Evolutionary conservation across 2,329 filamentous ascomycete species (phyloP), one percentile per base, ranked within the genome.

Genomic region (Fusarium armeniacum): DNA sequence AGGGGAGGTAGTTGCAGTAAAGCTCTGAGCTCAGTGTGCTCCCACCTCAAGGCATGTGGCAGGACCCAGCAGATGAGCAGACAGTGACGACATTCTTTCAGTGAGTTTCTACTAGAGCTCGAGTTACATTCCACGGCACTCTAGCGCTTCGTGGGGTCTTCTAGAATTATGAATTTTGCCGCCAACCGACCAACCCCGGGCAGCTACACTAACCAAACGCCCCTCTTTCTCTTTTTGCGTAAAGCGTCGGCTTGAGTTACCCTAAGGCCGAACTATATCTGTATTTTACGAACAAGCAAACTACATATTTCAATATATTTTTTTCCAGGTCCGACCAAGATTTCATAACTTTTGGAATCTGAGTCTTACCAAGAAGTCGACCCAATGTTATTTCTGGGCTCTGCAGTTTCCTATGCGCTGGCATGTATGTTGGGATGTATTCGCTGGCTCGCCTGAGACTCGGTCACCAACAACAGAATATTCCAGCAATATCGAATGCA

Each of bases 121-220:
- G 50, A 64, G 63, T 67, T 74, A 16, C 40, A 43, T 43, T 73
- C 71, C 41, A 74, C 45, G 44, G 58, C 30, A n/a, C 43, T 74
- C 73, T 65, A 63, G 65, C 41, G 57, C 40, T 45, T 55, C 43
- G 72, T 75, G 67, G 73, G 70, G 71, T 26, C 50, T 75, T 75
- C 73, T 75, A 73, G 73, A 75, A 75, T 32, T 67, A 38, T 35
- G 45, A 74, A 73, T 32, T 67, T 38, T 35, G 45, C 63, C 22
- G 30, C 32, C 35, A 50, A 22, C 47, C 32, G 49, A 26, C 18
- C 20, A 45, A 45, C 43, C 43, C 44, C 33, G 41, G 41, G 41
- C 18, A 60, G 41, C 36, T 49, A 43, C 28, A 30, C 28, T 30
- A 28, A 61, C n/a, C 22, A 40, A 45, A 54, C n/a, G 43, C 54